Base-by-base conservation (phyloP, 208 protist species). In the Novymonas esmeraldas region DNA sequence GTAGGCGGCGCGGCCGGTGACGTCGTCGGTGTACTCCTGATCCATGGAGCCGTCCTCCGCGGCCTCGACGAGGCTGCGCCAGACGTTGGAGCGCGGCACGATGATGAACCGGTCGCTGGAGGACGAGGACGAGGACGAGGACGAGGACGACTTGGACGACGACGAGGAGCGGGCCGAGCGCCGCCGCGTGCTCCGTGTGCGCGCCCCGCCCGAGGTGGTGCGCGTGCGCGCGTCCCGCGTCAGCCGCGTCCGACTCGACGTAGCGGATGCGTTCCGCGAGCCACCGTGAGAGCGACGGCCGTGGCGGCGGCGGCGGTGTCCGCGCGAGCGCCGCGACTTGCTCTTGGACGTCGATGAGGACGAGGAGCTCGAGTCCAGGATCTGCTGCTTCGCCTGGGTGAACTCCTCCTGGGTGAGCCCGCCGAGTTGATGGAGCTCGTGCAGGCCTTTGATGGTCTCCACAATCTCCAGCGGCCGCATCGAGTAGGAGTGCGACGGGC, bases 351-450 rank as follows among this genome's bases (percentile, higher is more conserved):
- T 42, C 11, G 70, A 70, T 29, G 62, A 29, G 7, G 50, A 48
- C 28, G 70, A 76, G 10, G 70, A 48, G 9, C 44, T 41, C 16
- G 62, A 68, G 29, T 88, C 74, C 6, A 94, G 70, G 16, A 94
- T 72, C n/a, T 75, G 72, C 68, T 90, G 85, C 73, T 94, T 94
- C 2, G 85, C 85, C 42, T 88, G 81, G 3, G 76, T 73, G 41
- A 94, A 94, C 76, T 94, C 85, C 45, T 89, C 81, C 33, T 65
- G 29, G 0, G 82, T 94, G 63, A 94, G 83, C 9, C 80, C 83
- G 52, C 89, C 89, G 5, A 62, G 51, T 61, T 89, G 77, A 39
- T 84, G 77, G 39, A 94, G 73, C 60, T 90, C 78, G 44, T 94
- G 85, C 36, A 92, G 68, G 7, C 65, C 68, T n/a, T 74, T 71